Evolutionary conservation across 2,329 filamentous ascomycete species (phyloP).

Genomic region (Verticillium alfalfae): DNA sequence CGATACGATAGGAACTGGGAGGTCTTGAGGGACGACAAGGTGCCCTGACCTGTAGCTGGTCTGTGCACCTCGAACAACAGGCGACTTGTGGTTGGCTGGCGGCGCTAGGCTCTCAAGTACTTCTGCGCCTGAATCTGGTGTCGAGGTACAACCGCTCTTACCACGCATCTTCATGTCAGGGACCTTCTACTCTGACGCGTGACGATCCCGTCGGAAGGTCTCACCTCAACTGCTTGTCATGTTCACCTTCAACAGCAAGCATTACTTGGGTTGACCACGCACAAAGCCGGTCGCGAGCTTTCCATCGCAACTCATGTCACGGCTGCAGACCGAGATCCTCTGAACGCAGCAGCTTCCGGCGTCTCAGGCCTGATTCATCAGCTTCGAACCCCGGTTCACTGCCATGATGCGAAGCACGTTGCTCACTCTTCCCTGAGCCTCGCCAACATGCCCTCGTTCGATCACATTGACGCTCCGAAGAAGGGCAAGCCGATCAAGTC

Average conservation of each 20-base stretch:
- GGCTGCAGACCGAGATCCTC: background rate
- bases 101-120: background rate
- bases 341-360: background rate
- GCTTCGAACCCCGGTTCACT: background rate
- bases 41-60: background rate
- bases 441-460: slow-evolving; percentile 42
- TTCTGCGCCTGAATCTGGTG: background rate
- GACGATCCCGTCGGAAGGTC: background rate
- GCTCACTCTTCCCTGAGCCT: background rate
- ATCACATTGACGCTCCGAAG: slow-evolving; percentile 40
- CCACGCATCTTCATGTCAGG: background rate
- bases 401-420: background rate
- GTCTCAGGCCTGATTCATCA: background rate
- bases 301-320: background rate
- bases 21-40: background rate
- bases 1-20: background rate
- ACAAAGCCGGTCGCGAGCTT: background rate
- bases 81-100: background rate
- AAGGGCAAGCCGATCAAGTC: slow-evolving; percentile 58
- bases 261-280: too few species aligned
- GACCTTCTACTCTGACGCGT: background rate
- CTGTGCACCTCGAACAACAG: background rate
- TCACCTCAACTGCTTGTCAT: background rate
- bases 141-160: background rate
- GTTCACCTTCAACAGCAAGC: background rate